A percentile compares a stretch with the other conserved stretches of the same genome.
These are phyloP conservation scores for Ustilago cynodontis DNA, from an alignment of 1,284 basidiomycete genomes.

Conservation along the genomic window DNA sequence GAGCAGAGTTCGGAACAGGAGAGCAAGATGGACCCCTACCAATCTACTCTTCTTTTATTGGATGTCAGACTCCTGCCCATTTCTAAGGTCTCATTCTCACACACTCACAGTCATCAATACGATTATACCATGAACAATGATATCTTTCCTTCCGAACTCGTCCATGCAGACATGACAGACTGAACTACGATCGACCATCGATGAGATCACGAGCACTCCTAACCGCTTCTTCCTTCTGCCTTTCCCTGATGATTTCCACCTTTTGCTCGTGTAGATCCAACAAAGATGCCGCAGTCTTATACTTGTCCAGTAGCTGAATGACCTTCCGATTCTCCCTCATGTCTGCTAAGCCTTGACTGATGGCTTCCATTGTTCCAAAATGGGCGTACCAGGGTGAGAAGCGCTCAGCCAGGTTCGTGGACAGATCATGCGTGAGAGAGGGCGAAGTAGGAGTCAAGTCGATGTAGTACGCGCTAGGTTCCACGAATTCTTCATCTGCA, in stretches of 20 bases:
- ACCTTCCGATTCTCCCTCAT: slow-evolving; percentile 16
- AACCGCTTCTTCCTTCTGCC: slow-evolving; percentile 28
- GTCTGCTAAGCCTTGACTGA: slow-evolving; percentile 26
- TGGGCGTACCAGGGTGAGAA: slow-evolving; percentile 52
- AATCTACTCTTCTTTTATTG: slow-evolving; percentile 29
- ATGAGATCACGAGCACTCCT: slow-evolving; percentile 39
- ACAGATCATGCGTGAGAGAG: slow-evolving; percentile 19
- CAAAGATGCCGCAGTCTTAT: slow-evolving; percentile 16
- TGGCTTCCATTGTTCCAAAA: slow-evolving; percentile 48
- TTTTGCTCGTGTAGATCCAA: slow-evolving; percentile 40
- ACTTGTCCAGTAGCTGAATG: slow-evolving; percentile 24
- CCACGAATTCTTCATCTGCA: neutral
- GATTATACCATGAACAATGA: neutral
- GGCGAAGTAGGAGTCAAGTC: slow-evolving; percentile 1
- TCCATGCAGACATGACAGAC: too few species aligned
- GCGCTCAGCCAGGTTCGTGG: neutral
- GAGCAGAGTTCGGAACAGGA: slow-evolving; percentile 14
- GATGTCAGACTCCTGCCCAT: slow-evolving; percentile 39
- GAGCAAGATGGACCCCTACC: slow-evolving; percentile 4
- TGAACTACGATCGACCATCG: slow-evolving; percentile 21
- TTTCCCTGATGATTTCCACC: slow-evolving; percentile 34
- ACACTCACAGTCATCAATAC: neutral
- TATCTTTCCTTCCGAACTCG: neutral
- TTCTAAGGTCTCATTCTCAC: slow-evolving; percentile 1
- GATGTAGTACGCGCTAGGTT: slow-evolving; percentile 30